Conservation (phyloP, 108 stramenopile species). For the Fragilariopsis cylindrus region DNA sequence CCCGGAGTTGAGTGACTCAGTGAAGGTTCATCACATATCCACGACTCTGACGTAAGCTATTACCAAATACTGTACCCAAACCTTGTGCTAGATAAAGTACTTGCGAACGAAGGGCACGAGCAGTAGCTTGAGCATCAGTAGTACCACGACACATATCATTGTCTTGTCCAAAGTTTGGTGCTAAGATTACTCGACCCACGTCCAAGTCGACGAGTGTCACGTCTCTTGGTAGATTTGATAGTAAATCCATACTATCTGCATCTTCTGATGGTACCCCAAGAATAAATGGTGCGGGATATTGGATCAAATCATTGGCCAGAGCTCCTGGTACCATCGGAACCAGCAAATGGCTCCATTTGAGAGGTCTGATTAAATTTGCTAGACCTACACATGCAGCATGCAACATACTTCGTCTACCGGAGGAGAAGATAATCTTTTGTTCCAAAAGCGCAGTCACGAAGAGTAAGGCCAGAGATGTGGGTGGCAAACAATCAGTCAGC, state of each 20-base stretch:
- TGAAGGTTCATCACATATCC: constrained; percentile 57
- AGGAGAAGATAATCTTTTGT: constrained; percentile 84
- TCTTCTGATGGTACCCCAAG: constrained; percentile 77
- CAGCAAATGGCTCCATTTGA: constrained; percentile 80
- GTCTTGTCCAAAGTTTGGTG: constrained; percentile 58
- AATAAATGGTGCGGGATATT: constrained; percentile 89
- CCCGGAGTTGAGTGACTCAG: neutral
- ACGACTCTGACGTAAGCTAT: constrained; percentile 55
- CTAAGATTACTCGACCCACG: constrained; percentile 85
- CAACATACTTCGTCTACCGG: constrained; percentile 70
- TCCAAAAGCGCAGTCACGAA: constrained; percentile 75
- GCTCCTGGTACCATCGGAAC: constrained; percentile 77
- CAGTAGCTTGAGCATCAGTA: constrained; percentile 30
- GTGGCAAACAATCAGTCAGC: constrained; percentile 67
- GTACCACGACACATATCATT: constrained; percentile 46
- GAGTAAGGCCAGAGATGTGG: constrained; percentile 72
- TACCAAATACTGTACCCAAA: constrained; percentile 66
- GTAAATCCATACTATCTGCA: constrained; percentile 51
- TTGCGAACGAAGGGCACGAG: constrained; percentile 67
- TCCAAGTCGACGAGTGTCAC: constrained; percentile 88
- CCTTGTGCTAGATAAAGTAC: constrained; percentile 70
- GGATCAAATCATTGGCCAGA: constrained; percentile 76
- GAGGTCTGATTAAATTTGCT: constrained; percentile 53
- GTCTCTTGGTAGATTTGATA: constrained; percentile 72
- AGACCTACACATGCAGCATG: constrained; percentile 62